These are phyloP conservation scores for Cylindrodendrum hubeiense DNA, from an alignment of 2,329 filamentous ascomycete genomes.

Conservation along the genomic window DNA sequence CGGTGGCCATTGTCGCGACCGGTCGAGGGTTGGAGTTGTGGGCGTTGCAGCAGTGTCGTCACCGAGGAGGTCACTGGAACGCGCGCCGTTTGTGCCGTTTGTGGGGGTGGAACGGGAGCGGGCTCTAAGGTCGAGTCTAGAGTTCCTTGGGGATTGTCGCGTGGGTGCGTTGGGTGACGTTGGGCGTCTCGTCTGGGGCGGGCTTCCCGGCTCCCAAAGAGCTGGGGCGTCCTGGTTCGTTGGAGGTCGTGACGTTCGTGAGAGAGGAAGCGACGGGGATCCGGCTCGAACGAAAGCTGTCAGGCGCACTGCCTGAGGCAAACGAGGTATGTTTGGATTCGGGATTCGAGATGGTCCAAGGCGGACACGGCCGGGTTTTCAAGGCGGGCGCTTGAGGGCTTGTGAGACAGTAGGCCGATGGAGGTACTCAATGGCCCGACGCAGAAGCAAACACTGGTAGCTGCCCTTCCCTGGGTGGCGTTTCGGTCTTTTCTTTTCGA, in stretches of 20 bases:
- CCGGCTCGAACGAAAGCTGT: background rate
- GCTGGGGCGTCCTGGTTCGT: constrained; percentile 2
- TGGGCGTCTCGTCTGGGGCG: background rate
- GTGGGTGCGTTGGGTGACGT: background rate
- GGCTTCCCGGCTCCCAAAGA: background rate
- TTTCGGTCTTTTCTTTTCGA: background rate
- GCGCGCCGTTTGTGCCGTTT: constrained; percentile 33
- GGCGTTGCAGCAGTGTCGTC: constrained; percentile 20
- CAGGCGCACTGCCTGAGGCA: constrained; percentile 7
- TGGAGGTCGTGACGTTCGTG: background rate
- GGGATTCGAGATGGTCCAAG: background rate
- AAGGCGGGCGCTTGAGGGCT: constrained; percentile 14
- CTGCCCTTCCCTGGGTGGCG: constrained; percentile 19
- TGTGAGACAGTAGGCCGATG: constrained; percentile 4
- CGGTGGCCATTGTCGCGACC: constrained; percentile 32
- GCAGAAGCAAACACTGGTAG: constrained; percentile 35
- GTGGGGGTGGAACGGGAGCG: constrained; percentile 18
- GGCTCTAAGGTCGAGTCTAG: constrained; percentile 21
- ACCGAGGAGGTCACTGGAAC: constrained; percentile 22
- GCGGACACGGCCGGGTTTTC: constrained; percentile 6
- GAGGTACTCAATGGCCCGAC: constrained; percentile 17
- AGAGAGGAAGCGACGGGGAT: background rate
- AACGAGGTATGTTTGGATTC: constrained; percentile 4
- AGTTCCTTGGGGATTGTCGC: constrained; percentile 23
- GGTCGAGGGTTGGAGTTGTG: background rate